Conservation (phyloP, 768 basidiomycete genomes). For the Phlebiopsis flavidoalba region DNA sequence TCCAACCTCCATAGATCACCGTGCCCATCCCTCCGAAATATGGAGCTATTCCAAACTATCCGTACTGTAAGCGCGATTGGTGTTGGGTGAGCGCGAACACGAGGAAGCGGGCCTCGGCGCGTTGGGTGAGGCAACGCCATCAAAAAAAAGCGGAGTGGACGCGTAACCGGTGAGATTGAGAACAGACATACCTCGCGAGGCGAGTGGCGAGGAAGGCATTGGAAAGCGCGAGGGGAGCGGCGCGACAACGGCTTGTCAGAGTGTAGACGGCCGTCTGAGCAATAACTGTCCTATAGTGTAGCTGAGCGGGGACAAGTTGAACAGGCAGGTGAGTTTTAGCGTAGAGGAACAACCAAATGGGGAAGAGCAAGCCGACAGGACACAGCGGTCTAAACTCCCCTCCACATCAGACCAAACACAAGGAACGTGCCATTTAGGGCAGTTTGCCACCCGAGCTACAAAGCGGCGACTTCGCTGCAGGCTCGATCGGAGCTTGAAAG, state of each 20-base stretch:
- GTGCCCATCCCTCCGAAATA: slow-evolving; percentile 61
- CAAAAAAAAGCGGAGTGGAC: slow-evolving; percentile 55
- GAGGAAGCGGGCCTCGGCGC: slow-evolving; percentile 46
- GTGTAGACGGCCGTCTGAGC: slow-evolving; percentile 41
- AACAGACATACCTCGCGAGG: slow-evolving; percentile 45
- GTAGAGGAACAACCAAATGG: slow-evolving; percentile 14
- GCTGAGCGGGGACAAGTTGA: slow-evolving; percentile 18
- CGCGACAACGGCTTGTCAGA: too few species aligned
- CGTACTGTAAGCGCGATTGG: slow-evolving; percentile 66
- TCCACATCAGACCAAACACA: slow-evolving; percentile 3
- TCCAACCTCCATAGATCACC: slow-evolving; percentile 72
- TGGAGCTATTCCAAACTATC: slow-evolving; percentile 86
- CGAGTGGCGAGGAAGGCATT: slow-evolving; percentile 52
- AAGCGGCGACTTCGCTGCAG: neutral
- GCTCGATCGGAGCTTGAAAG: neutral
- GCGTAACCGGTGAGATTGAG: slow-evolving; percentile 40
- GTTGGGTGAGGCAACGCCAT: slow-evolving; percentile 50
- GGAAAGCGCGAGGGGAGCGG: slow-evolving; percentile 57
- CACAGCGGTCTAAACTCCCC: neutral
- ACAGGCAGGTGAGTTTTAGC: slow-evolving; percentile 14
- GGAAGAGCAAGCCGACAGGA: slow-evolving; percentile 4
- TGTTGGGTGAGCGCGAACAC: slow-evolving; percentile 38
- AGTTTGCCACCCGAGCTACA: slow-evolving; percentile 8
- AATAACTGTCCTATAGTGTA: slow-evolving; percentile 21
- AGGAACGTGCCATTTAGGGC: slow-evolving; percentile 13